Conservation (phyloP, 345 rosid genomes). For the Hibiscus trionum region DNA sequence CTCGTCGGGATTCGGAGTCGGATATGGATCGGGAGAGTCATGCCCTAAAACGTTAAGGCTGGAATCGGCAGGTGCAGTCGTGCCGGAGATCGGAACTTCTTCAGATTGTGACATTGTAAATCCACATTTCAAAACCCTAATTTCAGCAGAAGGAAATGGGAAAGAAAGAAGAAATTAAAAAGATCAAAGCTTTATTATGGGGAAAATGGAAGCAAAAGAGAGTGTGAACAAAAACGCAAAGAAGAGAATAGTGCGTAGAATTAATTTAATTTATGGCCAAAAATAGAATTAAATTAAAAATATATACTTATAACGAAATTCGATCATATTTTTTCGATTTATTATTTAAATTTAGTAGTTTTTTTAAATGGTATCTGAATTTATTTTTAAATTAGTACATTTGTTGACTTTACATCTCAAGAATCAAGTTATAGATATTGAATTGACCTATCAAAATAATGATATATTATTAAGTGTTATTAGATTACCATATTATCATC, state of each 20-base stretch:
- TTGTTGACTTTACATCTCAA: too few relatives aligned
- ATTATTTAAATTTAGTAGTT: too few relatives aligned
- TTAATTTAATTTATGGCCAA: too few relatives aligned
- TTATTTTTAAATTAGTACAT: background rate
- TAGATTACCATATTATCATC: too few relatives aligned
- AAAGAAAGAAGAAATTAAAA: background rate
- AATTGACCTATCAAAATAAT: too few relatives aligned
- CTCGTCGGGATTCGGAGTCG: constrained; percentile 5
- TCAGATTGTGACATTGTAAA: constrained; percentile 19
- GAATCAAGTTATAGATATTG: too few relatives aligned
- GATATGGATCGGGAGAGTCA: constrained; percentile 4
- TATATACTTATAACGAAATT: too few relatives aligned
- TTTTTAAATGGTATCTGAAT: too few relatives aligned
- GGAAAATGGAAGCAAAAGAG: background rate
- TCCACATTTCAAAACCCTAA: constrained; percentile 22
- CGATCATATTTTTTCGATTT: too few relatives aligned
- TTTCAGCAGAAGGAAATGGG: background rate
- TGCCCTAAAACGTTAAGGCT: constrained; percentile 10
- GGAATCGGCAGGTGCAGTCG: constrained; percentile 6
- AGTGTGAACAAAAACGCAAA: background rate
- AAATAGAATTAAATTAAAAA: too few relatives aligned
- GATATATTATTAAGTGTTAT: too few relatives aligned
- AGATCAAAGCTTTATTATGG: background rate
- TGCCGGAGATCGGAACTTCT: background rate
- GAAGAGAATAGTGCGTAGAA: background rate